These are phyloP conservation scores for Ceratocystiopsis brevicomis DNA, from an alignment of 2,329 filamentous ascomycete species.

Conservation along the genomic window DNA sequence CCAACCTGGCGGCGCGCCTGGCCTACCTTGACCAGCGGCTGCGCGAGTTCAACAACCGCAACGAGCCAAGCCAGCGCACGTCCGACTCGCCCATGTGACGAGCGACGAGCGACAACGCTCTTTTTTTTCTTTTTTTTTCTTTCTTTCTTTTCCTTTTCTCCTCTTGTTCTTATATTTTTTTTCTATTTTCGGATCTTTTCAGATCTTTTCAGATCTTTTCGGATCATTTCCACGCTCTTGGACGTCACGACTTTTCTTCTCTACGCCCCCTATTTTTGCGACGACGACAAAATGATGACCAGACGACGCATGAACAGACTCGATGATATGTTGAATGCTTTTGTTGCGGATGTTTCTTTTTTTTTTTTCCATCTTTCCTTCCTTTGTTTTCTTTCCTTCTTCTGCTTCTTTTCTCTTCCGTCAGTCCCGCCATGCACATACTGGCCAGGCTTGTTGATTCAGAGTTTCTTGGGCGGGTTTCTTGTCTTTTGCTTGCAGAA, in stretches of 20 bases:
- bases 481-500: too few species aligned
- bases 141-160: neutral
- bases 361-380: neutral
- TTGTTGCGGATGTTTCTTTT: constrained; percentile 1
- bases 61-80: constrained; percentile 18
- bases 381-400: constrained; percentile 3
- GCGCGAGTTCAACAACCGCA: constrained; percentile 31
- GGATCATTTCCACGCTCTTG: neutral
- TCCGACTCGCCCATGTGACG: constrained; percentile 31
- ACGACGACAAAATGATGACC: constrained; percentile 2
- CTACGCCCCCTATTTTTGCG: neutral
- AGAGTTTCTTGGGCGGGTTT: neutral
- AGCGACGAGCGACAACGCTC: neutral
- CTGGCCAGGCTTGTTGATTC: neutral
- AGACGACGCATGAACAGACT: constrained; percentile 6
- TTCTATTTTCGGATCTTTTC: neutral
- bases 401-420: constrained; percentile 1
- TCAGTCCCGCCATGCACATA: neutral
- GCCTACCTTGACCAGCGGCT: constrained; percentile 41
- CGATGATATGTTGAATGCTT: constrained; percentile 7
- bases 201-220: constrained; percentile 1
- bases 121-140: neutral
- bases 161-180: neutral
- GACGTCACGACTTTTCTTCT: neutral
- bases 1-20: constrained; percentile 30